These are phyloP conservation scores for Adansonia digitata DNA, from an alignment of 345 rosid genomes.

Conservation along the genomic window DNA sequence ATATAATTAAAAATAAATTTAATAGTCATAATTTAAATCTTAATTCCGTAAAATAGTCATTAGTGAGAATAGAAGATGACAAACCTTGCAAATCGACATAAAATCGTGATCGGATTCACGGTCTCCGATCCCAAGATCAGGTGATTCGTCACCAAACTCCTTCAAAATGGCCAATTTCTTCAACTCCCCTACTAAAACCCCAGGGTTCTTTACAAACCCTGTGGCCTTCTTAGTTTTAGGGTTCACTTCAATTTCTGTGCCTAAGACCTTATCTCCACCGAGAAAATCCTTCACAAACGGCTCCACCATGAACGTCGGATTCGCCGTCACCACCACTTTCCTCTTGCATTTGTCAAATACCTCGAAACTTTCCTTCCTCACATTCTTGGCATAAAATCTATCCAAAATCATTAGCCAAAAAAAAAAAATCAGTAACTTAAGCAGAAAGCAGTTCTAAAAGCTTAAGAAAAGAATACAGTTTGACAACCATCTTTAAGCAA, in stretches of 20 bases:
- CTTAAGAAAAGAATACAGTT: not conserved
- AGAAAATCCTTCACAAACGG: constrained; percentile 85
- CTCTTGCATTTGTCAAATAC: constrained; percentile 79
- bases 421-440: not conserved
- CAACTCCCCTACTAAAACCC: constrained; percentile 64
- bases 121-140: constrained; percentile 83
- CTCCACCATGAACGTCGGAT: constrained; percentile 91
- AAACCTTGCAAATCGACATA: constrained; percentile 97
- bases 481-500: not conserved
- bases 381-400: constrained; percentile 89
- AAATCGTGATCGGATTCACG: constrained; percentile 78
- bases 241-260: constrained; percentile 91
- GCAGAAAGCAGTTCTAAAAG: not conserved
- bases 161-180: constrained; percentile 67
- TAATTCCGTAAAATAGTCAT: too few species aligned
- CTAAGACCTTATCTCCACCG: constrained; percentile 82
- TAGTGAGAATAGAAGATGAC: too few species aligned
- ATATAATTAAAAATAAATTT: too few species aligned
- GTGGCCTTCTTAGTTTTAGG: constrained; percentile 72
- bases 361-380: constrained; percentile 74
- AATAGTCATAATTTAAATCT: too few species aligned
- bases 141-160: constrained; percentile 64
- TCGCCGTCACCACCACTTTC: constrained; percentile 95
- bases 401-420: not conserved
- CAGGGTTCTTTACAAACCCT: constrained; percentile 84